A percentile compares a stretch with the other conserved stretches of the same genome.
Evolutionary conservation across 768 basidiomycete species (phyloP).

Genomic region (Suillus lakei): DNA sequence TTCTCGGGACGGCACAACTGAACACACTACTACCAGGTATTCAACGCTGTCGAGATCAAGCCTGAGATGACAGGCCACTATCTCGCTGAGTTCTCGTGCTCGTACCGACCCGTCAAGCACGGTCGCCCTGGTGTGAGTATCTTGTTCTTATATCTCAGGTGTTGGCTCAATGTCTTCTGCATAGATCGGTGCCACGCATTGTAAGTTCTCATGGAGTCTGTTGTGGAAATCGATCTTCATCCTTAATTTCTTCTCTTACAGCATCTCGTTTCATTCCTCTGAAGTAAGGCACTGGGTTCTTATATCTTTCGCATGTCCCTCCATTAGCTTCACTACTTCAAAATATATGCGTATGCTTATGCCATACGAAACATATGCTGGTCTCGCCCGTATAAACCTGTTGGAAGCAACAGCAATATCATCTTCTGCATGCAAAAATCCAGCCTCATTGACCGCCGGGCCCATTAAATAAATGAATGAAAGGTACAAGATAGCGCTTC

Average conservation of each 20-base stretch:
- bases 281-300: slow-evolving; percentile 66
- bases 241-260: slow-evolving; percentile 28
- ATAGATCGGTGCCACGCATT: slow-evolving; percentile 90
- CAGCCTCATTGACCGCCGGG: neutral
- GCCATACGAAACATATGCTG: slow-evolving; percentile 29
- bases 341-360: slow-evolving; percentile 36
- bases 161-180: slow-evolving; percentile 18
- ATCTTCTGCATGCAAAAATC: neutral
- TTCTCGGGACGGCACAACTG: neutral
- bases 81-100: slow-evolving; percentile 96
- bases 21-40: slow-evolving; percentile 53
- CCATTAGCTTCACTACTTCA: slow-evolving; percentile 29
- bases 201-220: slow-evolving; percentile 46
- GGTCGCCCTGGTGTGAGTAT: slow-evolving; percentile 95
- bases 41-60: slow-evolving; percentile 98
- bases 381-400: neutral
- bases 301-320: slow-evolving; percentile 32
- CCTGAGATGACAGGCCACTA: slow-evolving; percentile 99
- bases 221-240: neutral
- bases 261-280: slow-evolving; percentile 93
- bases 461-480: neutral
- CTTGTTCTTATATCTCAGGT: neutral
- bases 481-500: slow-evolving; percentile 16
- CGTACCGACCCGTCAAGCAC: slow-evolving; percentile 99
- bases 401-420: neutral